Conservation (phyloP, 2,329 filamentous ascomycete species). For the Cladobotryum protrusum region DNA sequence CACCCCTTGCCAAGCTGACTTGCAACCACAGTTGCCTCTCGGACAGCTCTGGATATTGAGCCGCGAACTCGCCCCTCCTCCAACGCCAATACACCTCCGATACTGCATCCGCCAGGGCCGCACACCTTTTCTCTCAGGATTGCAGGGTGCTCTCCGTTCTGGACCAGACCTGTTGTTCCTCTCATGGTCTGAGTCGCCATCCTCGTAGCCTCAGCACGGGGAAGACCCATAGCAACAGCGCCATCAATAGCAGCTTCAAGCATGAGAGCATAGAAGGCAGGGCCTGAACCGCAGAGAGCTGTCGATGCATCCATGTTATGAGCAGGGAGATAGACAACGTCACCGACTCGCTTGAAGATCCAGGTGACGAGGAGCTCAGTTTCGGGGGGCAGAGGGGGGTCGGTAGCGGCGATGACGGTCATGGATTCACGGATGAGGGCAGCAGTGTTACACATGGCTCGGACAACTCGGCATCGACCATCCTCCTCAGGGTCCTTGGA, state of each 20-base stretch:
- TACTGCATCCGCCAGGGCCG: constrained; percentile 72
- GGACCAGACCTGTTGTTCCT: constrained; percentile 63
- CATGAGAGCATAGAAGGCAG: constrained; percentile 70
- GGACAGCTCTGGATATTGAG: constrained; percentile 59
- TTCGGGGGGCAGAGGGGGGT: constrained; percentile 49
- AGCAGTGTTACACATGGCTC: constrained; percentile 82
- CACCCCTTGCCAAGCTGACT: constrained; percentile 48
- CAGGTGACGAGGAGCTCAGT: constrained; percentile 58
- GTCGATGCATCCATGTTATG: constrained; percentile 66
- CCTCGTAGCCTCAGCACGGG: constrained; percentile 62
- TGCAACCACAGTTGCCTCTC: constrained; percentile 65
- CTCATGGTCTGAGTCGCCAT: constrained; percentile 79
- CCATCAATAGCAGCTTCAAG: constrained; percentile 72
- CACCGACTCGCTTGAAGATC: constrained; percentile 71
- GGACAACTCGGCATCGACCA: constrained; percentile 58
- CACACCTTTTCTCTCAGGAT: constrained; percentile 69
- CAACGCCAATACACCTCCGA: constrained; percentile 64
- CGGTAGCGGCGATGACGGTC: constrained; percentile 66
- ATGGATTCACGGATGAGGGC: constrained; percentile 73
- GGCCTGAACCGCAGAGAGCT: constrained; percentile 67
- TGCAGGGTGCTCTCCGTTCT: constrained; percentile 68
- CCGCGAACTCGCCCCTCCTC: constrained; percentile 68
- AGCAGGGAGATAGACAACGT: constrained; percentile 61
- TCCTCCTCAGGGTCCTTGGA: constrained; percentile 39
- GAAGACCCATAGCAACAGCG: constrained; percentile 71